A percentile compares a stretch with the other conserved stretches of the same genome.
These are phyloP conservation scores for Trametes punicea DNA, from an alignment of 768 basidiomycete genomes.

Conservation along the genomic window DNA sequence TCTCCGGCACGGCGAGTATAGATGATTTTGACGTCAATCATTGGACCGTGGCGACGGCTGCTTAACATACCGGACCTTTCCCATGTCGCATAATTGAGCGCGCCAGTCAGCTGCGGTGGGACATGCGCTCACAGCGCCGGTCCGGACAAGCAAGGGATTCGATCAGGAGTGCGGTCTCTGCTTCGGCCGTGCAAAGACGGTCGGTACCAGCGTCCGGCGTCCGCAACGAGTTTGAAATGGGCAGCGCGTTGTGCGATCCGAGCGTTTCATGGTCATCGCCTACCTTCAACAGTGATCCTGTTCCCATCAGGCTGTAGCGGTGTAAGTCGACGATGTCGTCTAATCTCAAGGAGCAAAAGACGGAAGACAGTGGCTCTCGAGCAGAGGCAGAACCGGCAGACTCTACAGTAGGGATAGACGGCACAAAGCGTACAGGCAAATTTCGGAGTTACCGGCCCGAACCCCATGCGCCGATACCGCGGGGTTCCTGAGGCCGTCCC, in stretches of 20 bases:
- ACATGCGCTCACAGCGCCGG: slow-evolving; percentile 4
- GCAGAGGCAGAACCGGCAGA: too few relatives aligned
- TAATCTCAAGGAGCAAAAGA: too few relatives aligned
- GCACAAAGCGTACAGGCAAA: background rate
- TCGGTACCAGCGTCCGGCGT: background rate
- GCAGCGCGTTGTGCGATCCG: background rate
- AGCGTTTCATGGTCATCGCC: background rate
- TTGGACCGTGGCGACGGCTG: background rate
- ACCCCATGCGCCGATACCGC: background rate
- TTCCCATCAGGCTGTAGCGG: too few relatives aligned
- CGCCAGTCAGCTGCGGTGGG: slow-evolving; percentile 5
- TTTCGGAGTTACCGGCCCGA: background rate
- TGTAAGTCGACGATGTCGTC: too few relatives aligned
- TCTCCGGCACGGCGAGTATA: slow-evolving; percentile 6
- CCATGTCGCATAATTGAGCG: background rate
- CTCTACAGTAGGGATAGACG: slow-evolving; percentile 6
- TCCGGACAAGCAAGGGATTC: background rate
- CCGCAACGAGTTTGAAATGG: background rate
- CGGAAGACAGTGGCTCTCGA: too few relatives aligned
- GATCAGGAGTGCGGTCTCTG: slow-evolving; percentile 1
- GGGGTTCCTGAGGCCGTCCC: too few relatives aligned
- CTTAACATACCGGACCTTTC: slow-evolving; percentile 4
- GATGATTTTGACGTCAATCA: slow-evolving; percentile 19
- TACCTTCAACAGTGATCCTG: background rate
- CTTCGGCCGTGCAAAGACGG: background rate